Conservation (phyloP, 805 yeast genomes). For the Saccharomycodes ludwigii region DNA sequence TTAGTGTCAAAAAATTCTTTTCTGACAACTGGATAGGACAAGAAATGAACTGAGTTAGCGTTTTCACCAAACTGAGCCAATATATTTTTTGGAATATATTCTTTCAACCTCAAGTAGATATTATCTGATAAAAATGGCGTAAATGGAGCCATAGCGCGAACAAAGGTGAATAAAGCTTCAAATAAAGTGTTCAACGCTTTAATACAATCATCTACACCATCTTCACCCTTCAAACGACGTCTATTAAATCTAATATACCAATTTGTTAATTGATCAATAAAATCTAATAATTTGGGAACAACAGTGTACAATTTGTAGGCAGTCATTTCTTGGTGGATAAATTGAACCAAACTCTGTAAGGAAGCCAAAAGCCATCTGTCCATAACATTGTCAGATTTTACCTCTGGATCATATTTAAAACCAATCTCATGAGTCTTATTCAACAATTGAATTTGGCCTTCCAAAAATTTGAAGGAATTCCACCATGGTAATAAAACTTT, state of each 20-base stretch:
- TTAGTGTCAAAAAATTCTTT: slow-evolving; percentile 68
- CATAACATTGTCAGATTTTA: slow-evolving; percentile 78
- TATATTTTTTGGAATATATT: slow-evolving; percentile 46
- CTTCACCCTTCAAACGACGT: slow-evolving; percentile 93
- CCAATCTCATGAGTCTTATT: slow-evolving; percentile 62
- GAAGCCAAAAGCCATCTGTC: slow-evolving; percentile 96
- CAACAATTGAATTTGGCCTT: slow-evolving; percentile 79
- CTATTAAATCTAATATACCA: slow-evolving; percentile 99
- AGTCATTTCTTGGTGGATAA: slow-evolving; percentile 80
- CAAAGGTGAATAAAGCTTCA: slow-evolving; percentile 78
- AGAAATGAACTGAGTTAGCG: slow-evolving; percentile 81
- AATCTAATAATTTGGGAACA: slow-evolving; percentile 78
- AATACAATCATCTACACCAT: slow-evolving; percentile 71
- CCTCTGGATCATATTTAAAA: slow-evolving; percentile 56
- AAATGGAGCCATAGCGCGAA: slow-evolving; percentile 97
- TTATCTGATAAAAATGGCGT: slow-evolving; percentile 92
- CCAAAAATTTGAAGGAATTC: slow-evolving; percentile 94
- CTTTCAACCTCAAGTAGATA: slow-evolving; percentile 66
- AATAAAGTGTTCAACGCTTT: slow-evolving; percentile 83
- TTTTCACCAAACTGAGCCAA: slow-evolving; percentile 43
- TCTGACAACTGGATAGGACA: slow-evolving; percentile 78
- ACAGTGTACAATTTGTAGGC: slow-evolving; percentile 89
- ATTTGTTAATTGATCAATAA: slow-evolving; percentile 91
- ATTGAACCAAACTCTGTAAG: slow-evolving; percentile 80
- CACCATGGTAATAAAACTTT: slow-evolving; percentile 97